These are phyloP conservation scores for Euphorbia neoarborescens DNA, from an alignment of 441 rosid species.

Conservation along the genomic window DNA sequence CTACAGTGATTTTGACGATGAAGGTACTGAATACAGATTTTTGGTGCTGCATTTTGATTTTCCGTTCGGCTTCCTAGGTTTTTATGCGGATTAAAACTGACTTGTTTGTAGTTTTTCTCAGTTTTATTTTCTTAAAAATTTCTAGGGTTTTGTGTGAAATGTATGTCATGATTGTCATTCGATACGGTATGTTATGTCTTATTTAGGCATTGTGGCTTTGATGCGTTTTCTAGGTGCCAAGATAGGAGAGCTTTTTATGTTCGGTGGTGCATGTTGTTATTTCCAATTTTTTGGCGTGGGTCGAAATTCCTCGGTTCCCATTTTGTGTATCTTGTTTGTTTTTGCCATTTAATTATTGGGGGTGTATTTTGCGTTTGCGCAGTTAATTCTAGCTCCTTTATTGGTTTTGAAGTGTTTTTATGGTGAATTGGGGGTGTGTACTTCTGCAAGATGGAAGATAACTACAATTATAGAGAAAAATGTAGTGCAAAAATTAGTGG, in stretches of 20 bases:
- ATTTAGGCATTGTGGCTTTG: background rate
- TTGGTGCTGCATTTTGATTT: conserved; percentile 1
- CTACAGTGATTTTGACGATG: conserved; percentile 21
- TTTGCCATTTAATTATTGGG: background rate
- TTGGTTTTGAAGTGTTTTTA: background rate
- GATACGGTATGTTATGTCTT: too few relatives aligned
- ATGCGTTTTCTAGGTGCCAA: background rate
- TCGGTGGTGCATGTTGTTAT: background rate
- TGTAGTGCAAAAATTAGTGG: background rate
- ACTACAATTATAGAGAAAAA: background rate
- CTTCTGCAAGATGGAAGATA: background rate
- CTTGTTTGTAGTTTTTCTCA: background rate
- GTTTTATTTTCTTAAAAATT: background rate
- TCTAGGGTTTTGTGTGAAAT: conserved; percentile 12
- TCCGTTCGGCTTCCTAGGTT: background rate
- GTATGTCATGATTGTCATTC: background rate
- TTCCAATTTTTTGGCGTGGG: too few relatives aligned
- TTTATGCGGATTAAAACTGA: background rate
- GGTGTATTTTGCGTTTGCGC: background rate
- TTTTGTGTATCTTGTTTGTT: background rate
- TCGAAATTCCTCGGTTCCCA: background rate
- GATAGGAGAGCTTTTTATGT: background rate
- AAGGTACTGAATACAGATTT: conserved; percentile 3
- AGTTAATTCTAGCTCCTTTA: background rate
- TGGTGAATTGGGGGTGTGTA: background rate